Conservation (phyloP, 2,329 filamentous ascomycete species). For the Paracorniculantispora psalliotae region DNA sequence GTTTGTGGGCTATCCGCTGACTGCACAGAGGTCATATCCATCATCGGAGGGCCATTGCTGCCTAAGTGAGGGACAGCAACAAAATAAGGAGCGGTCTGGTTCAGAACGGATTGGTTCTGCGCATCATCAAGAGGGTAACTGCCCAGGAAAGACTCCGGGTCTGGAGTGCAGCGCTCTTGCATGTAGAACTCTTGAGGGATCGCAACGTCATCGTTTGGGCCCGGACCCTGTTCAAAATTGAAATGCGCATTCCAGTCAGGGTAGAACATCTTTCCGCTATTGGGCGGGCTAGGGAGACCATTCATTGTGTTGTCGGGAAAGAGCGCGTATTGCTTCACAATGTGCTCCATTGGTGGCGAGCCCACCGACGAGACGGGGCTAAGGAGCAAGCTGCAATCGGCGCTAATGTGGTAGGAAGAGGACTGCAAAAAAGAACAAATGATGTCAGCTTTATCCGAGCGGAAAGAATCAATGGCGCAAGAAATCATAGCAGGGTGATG, state of each 20-base stretch:
- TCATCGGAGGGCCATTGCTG: slow-evolving; percentile 23
- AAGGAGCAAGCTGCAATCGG: slow-evolving; percentile 40
- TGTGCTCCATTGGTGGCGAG: slow-evolving; percentile 44
- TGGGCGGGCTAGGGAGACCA: slow-evolving; percentile 46
- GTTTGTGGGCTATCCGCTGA: slow-evolving; percentile 3
- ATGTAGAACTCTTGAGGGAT: slow-evolving; percentile 36
- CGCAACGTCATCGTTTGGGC: slow-evolving; percentile 28
- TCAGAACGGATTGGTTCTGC: slow-evolving; percentile 19
- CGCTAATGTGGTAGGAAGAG: slow-evolving; percentile 30
- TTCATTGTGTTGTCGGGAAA: slow-evolving; percentile 31
- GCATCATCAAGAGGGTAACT: slow-evolving; percentile 31
- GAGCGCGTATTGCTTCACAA: slow-evolving; percentile 35
- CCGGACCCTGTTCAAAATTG: slow-evolving; percentile 25
- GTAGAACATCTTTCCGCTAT: slow-evolving; percentile 40
- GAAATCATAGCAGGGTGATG: too few species aligned
- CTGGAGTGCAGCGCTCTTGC: slow-evolving; percentile 32
- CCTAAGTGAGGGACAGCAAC: slow-evolving; percentile 23
- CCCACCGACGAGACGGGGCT: slow-evolving; percentile 47
- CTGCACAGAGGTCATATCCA: slow-evolving; percentile 20
- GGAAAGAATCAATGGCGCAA: slow-evolving; percentile 4
- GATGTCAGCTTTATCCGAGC: background rate
- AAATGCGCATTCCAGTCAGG: slow-evolving; percentile 35
- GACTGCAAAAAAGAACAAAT: background rate
- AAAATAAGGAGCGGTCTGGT: slow-evolving; percentile 24
- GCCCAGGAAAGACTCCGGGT: slow-evolving; percentile 32